Percentiles rank a stretch among this genome's conserved stretches.
Evolutionary conservation across 768 basidiomycete genomes (phyloP).

Genomic region (Gymnopilus dilepis): DNA sequence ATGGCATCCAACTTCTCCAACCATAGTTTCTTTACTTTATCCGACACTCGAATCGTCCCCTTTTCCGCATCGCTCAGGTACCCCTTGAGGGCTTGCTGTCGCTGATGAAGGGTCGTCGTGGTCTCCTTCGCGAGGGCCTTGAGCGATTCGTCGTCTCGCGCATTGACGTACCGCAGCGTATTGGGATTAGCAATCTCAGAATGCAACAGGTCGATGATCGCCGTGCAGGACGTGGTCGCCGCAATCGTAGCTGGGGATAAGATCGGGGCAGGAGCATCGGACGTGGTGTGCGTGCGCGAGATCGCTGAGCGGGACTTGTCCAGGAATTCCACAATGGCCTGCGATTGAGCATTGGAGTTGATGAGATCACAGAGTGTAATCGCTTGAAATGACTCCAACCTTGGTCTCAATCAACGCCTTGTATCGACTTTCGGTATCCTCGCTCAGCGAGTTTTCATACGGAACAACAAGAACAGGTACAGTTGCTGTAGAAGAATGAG

Average conservation of each 20-base stretch:
- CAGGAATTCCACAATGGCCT: conserved; percentile 81
- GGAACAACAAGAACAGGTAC: conserved; percentile 90
- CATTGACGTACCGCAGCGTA: conserved; percentile 61
- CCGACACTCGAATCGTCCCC: conserved; percentile 55
- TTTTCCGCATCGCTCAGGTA: conserved; percentile 58
- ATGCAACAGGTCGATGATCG: conserved; percentile 65
- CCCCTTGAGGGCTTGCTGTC: conserved; percentile 52
- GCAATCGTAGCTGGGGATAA: conserved; percentile 83
- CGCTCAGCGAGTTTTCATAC: conserved; percentile 68
- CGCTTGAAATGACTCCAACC: conserved; percentile 39
- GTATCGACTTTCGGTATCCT: conserved; percentile 78
- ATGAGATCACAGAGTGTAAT: background rate
- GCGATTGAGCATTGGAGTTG: conserved; percentile 1
- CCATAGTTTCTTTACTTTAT: conserved; percentile 70
- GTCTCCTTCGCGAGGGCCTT: conserved; percentile 47
- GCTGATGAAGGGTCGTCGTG: conserved; percentile 48
- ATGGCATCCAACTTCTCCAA: conserved; percentile 52
- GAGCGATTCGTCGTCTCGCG: conserved; percentile 60
- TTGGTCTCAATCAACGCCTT: conserved; percentile 79
- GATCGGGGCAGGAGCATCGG: conserved; percentile 73
- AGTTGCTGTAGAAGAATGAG: conserved; percentile 52
- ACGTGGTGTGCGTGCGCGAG: conserved; percentile 74
- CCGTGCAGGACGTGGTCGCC: conserved; percentile 56
- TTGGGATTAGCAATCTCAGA: conserved; percentile 67
- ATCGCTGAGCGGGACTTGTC: conserved; percentile 79